These are phyloP conservation scores for Diatrype stigma DNA, from an alignment of 2,329 filamentous ascomycete species.

Conservation along the genomic window DNA sequence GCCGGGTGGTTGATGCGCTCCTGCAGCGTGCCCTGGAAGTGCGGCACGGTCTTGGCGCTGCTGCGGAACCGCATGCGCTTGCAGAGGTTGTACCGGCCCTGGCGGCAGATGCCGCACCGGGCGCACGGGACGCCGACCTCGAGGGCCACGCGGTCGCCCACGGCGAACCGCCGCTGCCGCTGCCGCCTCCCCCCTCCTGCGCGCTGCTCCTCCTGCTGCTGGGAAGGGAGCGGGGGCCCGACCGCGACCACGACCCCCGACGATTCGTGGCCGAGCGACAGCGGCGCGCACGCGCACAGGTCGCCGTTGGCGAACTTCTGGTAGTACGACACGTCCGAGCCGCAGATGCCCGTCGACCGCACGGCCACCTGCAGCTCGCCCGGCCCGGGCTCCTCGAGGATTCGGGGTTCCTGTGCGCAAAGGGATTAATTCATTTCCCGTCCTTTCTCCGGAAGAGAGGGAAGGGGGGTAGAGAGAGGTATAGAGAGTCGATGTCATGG, in stretches of 20 bases:
- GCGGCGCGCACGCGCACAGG: constrained; percentile 60
- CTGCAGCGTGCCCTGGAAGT: constrained; percentile 60
- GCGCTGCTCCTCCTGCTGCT: no score
- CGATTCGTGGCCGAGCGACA: constrained; percentile 62
- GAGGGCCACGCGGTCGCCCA: constrained; percentile 52
- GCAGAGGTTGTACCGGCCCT: constrained; percentile 58
- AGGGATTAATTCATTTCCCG: not conserved
- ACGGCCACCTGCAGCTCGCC: constrained; percentile 63
- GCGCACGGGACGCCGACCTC: constrained; percentile 36
- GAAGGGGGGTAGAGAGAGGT: not conserved
- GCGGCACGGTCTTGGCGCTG: constrained; percentile 59
- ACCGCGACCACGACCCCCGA: constrained; percentile 55
- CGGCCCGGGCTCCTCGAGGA: constrained; percentile 39
- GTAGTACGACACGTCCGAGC: constrained; percentile 68
- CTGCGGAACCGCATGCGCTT: constrained; percentile 59
- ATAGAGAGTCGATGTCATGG: not conserved
- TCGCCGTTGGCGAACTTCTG: constrained; percentile 70
- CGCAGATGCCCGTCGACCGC: constrained; percentile 64
- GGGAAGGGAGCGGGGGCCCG: no score
- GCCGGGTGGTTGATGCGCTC: constrained; percentile 61
- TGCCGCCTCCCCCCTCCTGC: no score
- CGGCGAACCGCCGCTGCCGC: constrained; percentile 44
- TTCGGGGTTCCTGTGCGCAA: constrained; percentile 47
- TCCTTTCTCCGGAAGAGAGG: not conserved
- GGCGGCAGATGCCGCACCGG: constrained; percentile 37